Percentiles rank a stretch among this genome's conserved stretches.
Conservation (phyloP, 2,329 filamentous ascomycete genomes). For the Elsinoe ampelina region DNA sequence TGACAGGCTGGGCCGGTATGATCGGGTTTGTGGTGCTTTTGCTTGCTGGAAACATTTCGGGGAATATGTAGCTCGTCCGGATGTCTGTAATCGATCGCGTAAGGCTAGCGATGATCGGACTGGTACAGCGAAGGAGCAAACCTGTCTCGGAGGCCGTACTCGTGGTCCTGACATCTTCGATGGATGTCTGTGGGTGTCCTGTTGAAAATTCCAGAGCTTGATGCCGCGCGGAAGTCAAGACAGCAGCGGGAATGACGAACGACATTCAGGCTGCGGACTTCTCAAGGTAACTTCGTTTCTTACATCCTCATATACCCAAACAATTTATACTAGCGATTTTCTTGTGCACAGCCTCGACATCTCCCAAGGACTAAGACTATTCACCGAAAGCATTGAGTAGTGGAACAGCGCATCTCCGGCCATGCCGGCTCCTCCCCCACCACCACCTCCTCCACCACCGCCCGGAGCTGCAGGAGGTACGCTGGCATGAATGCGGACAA, state of each 20-base stretch:
- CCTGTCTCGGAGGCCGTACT: background rate
- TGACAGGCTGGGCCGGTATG: background rate
- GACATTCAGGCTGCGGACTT: conserved; percentile 8
- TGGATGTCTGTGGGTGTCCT: background rate
- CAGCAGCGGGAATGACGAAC: conserved; percentile 9
- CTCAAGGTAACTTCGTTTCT: conserved; percentile 7
- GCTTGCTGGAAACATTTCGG: background rate
- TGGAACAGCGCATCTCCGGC: background rate
- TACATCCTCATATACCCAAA: background rate
- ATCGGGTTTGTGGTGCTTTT: background rate
- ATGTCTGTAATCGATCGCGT: background rate
- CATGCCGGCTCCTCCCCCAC: conserved; percentile 56
- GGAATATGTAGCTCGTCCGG: background rate
- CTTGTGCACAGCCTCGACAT: background rate
- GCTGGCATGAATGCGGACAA: background rate
- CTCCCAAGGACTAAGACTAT: background rate
- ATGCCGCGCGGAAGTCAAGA: conserved; percentile 2
- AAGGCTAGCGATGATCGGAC: background rate
- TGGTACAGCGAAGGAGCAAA: background rate
- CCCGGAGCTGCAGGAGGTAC: conserved; percentile 46
- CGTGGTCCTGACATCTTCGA: background rate
- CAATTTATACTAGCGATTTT: background rate
- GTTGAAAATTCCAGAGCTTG: background rate
- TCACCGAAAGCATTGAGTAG: background rate
- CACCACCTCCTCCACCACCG: conserved; percentile 54